Percentiles rank a stretch among this genome's conserved stretches.
These are phyloP conservation scores for Blastomyces gilchristii DNA, from an alignment of 2,329 filamentous ascomycete genomes.

Conservation along the genomic window DNA sequence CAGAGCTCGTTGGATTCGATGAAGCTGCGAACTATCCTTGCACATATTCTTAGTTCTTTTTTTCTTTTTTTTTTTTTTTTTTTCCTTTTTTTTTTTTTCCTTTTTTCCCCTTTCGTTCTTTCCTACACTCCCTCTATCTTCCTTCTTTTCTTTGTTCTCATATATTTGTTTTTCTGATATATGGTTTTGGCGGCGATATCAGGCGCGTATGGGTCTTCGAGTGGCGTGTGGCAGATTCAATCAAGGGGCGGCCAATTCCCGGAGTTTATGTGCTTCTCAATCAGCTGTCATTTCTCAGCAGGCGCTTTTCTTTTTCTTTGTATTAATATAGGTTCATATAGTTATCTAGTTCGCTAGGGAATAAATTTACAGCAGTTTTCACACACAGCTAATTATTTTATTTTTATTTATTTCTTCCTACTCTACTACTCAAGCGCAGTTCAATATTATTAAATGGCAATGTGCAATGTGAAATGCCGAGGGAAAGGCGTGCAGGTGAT, in stretches of 20 bases:
- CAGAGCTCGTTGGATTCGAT: neutral
- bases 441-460: neutral
- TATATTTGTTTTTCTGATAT: neutral
- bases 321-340: neutral
- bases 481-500: neutral
- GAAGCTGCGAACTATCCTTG: neutral
- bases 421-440: neutral
- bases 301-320: neutral
- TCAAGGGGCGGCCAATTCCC: neutral
- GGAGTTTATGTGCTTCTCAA: neutral
- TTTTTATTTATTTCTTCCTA: neutral
- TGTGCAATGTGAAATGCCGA: neutral
- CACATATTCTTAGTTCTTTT: neutral
- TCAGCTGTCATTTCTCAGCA: neutral
- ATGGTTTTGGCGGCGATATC: conserved; percentile 2
- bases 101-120: neutral
- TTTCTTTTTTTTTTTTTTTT: neutral
- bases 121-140: neutral
- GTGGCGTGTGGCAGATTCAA: neutral
- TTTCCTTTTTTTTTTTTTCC: neutral
- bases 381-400: neutral
- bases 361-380: neutral
- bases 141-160: neutral
- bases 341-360: neutral
- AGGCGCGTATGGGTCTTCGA: neutral